A percentile compares a stretch with the other conserved stretches of the same genome.
These are phyloP conservation scores for Solanum acaule DNA, from an alignment of 257 asterid species.

Conservation along the genomic window DNA sequence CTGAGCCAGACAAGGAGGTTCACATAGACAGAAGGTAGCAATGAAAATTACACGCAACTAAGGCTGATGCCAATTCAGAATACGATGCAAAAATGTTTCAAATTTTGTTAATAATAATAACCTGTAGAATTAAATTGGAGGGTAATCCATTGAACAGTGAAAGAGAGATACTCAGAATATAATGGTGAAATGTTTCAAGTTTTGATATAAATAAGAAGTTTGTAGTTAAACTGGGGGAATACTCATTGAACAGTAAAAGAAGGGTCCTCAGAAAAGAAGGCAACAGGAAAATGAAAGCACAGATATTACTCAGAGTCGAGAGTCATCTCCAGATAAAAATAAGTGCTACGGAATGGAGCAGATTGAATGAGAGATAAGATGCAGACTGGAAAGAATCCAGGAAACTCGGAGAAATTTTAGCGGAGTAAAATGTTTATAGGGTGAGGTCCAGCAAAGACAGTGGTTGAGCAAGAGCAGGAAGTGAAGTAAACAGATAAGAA, in stretches of 20 bases:
- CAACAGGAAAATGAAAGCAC: neutral
- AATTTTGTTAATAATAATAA: neutral
- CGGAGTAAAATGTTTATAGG: neutral
- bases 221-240: neutral
- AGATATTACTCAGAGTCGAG: neutral
- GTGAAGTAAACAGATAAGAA: neutral
- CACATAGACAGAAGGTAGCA: neutral
- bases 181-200: neutral
- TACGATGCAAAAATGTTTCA: neutral
- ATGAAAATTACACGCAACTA: neutral
- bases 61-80: neutral
- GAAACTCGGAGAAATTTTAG: neutral
- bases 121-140: neutral
- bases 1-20: neutral
- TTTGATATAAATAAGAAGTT: neutral
- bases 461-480: neutral
- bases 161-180: neutral
- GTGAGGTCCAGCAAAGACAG: neutral
- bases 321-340: neutral
- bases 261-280: neutral
- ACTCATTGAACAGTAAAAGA: neutral
- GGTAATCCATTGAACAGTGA: neutral
- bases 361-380: neutral
- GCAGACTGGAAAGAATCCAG: neutral
- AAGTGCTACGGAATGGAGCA: neutral